These are phyloP conservation scores for Fraxinus nigra DNA, from an alignment of 305 asterid genomes.

Conservation along the genomic window DNA sequence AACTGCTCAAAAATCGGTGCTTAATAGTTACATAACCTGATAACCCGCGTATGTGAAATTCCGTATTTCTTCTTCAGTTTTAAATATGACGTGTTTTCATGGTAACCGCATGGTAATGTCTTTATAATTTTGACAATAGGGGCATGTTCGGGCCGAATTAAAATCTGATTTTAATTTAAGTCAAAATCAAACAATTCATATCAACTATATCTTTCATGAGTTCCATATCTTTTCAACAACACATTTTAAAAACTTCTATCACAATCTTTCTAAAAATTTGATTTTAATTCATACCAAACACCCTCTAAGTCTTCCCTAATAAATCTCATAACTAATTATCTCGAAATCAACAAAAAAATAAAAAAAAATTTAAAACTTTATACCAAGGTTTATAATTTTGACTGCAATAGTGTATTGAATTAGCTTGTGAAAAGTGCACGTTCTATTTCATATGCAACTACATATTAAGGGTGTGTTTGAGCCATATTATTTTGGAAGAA, in stretches of 20 bases:
- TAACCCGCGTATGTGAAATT: neutral
- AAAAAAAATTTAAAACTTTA: neutral
- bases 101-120: neutral
- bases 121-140: neutral
- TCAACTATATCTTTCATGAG: too few relatives aligned
- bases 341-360: neutral
- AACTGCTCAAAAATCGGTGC: neutral
- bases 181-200: too few relatives aligned
- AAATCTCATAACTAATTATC: neutral
- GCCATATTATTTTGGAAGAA: too few relatives aligned
- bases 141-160: too few relatives aligned
- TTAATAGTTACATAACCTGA: too few relatives aligned
- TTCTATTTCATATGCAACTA: conserved; percentile 25
- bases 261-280: too few relatives aligned
- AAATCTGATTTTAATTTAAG: too few relatives aligned
- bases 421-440: neutral
- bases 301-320: neutral
- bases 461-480: neutral
- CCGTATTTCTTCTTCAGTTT: neutral
- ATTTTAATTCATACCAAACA: too few relatives aligned
- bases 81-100: too few relatives aligned
- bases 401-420: neutral
- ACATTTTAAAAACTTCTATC: too few relatives aligned
- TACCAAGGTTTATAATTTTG: neutral
- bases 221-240: too few relatives aligned